Evolutionary conservation across 2,329 filamentous ascomycete species (phyloP).

Genomic region (Biscogniauxia marginata): DNA sequence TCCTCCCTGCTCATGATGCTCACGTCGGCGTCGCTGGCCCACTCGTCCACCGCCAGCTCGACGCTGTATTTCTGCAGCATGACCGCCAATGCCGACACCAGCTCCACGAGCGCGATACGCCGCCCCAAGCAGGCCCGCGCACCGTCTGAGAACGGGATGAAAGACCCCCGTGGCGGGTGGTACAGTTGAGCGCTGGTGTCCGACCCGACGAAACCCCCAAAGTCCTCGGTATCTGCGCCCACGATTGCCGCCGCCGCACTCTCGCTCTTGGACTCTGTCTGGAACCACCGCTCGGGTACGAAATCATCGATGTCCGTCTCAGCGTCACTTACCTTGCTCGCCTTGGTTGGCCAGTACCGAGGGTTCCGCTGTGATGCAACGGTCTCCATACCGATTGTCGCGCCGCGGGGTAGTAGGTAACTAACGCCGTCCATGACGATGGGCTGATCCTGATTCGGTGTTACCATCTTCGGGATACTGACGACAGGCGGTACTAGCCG

Average conservation of each 20-base stretch:
- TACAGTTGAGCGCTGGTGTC: constrained; percentile 64
- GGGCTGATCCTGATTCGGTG: constrained; percentile 48
- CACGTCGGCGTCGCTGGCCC: constrained; percentile 54
- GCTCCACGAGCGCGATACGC: constrained; percentile 59
- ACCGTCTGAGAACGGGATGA: constrained; percentile 59
- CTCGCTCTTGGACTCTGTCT: constrained; percentile 26
- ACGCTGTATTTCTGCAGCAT: constrained; percentile 61
- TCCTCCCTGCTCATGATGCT: constrained; percentile 45
- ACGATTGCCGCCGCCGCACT: constrained; percentile 9
- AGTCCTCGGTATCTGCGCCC: constrained; percentile 49
- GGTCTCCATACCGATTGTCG: not conserved
- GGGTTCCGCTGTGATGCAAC: constrained; percentile 9
- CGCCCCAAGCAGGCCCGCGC: constrained; percentile 57
- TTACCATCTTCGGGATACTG: constrained; percentile 66
- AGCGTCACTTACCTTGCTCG: constrained; percentile 36
- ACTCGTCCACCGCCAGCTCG: constrained; percentile 67
- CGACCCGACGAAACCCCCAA: constrained; percentile 57
- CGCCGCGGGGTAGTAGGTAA: constrained; percentile 8
- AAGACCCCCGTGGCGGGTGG: constrained; percentile 55
- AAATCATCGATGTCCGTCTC: constrained; percentile 64
- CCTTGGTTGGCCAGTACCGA: constrained; percentile 7
- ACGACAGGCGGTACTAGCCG: constrained; percentile 69
- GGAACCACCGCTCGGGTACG: constrained; percentile 71
- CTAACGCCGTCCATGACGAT: constrained; percentile 52
- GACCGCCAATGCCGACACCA: constrained; percentile 54